Evolutionary conservation across 2,329 filamentous ascomycete species (phyloP).

Genomic region (Penicillium hordei): DNA sequence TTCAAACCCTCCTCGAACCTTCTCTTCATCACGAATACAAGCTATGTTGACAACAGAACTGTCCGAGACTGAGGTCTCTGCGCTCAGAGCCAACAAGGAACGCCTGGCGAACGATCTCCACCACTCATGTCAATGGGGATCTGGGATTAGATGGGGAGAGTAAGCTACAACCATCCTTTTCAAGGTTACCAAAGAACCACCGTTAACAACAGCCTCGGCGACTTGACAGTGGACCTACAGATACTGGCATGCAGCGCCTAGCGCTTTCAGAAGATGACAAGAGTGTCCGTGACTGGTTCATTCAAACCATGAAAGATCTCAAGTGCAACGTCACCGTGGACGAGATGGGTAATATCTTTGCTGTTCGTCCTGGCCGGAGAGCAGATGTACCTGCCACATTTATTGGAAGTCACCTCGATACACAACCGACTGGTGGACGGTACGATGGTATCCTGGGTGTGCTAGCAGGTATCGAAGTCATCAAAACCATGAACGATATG

Average conservation of each 20-base stretch:
- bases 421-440: constrained; percentile 54
- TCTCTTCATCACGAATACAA: constrained; percentile 17
- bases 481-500: constrained; percentile 67
- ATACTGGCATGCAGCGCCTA: constrained; percentile 76
- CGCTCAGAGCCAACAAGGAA: constrained; percentile 58
- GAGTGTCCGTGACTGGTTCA: constrained; percentile 72
- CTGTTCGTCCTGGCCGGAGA: constrained; percentile 62
- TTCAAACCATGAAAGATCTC: constrained; percentile 59
- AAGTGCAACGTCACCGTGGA: constrained; percentile 70
- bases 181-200: neutral
- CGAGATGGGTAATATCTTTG: constrained; percentile 79
- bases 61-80: constrained; percentile 52
- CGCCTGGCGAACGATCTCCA: constrained; percentile 65
- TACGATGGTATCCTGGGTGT: constrained; percentile 70
- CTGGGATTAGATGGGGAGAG: constrained; percentile 66
- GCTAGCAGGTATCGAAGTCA: constrained; percentile 69
- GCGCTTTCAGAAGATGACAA: constrained; percentile 71
- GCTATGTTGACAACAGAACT: constrained; percentile 45
- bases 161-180: constrained; percentile 42
- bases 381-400: constrained; percentile 63
- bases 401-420: constrained; percentile 69
- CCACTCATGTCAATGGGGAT: constrained; percentile 65
- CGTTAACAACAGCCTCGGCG: neutral
- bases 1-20: neutral
- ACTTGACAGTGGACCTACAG: constrained; percentile 46